These are phyloP conservation scores for Kazachstania africana DNA, from an alignment of 805 yeast genomes.

Conservation along the genomic window DNA sequence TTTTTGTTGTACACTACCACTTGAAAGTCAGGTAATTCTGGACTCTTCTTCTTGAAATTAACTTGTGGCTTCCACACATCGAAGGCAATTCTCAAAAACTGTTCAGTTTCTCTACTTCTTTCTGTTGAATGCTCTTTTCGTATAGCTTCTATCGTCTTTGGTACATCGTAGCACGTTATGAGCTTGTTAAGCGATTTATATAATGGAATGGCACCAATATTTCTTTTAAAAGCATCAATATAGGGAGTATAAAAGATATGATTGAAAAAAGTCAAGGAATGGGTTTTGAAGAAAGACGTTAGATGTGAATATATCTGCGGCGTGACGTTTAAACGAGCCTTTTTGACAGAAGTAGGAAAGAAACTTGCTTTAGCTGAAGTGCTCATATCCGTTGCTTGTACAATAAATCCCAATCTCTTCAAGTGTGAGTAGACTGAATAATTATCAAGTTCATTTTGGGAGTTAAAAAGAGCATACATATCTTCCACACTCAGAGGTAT, in stretches of 20 bases:
- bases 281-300: conserved; percentile 1
- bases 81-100: conserved; percentile 32
- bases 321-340: not conserved
- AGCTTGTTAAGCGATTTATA: conserved; percentile 21
- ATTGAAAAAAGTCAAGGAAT: conserved; percentile 7
- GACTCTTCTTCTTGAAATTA: conserved; percentile 54
- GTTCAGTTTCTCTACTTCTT: conserved; percentile 1
- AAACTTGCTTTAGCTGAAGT: conserved; percentile 3
- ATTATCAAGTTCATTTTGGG: conserved; percentile 35
- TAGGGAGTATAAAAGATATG: conserved; percentile 13
- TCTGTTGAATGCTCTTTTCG: not conserved
- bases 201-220: conserved; percentile 20
- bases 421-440: conserved; percentile 63
- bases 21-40: conserved; percentile 67
- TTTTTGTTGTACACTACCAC: conserved; percentile 45
- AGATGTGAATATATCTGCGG: not conserved
- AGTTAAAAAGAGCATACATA: conserved; percentile 40
- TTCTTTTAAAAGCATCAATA: conserved; percentile 10
- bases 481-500: conserved; percentile 45
- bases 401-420: conserved; percentile 69
- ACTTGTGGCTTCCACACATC: conserved; percentile 80
- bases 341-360: conserved; percentile 5
- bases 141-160: conserved; percentile 8
- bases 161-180: conserved; percentile 14
- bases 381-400: conserved; percentile 12